Percentiles rank a stretch among this genome's conserved stretches.
phyloP scores from a whole-genome alignment of 352 stramenopile genomes.

The Phytophthora sojae region DNA sequence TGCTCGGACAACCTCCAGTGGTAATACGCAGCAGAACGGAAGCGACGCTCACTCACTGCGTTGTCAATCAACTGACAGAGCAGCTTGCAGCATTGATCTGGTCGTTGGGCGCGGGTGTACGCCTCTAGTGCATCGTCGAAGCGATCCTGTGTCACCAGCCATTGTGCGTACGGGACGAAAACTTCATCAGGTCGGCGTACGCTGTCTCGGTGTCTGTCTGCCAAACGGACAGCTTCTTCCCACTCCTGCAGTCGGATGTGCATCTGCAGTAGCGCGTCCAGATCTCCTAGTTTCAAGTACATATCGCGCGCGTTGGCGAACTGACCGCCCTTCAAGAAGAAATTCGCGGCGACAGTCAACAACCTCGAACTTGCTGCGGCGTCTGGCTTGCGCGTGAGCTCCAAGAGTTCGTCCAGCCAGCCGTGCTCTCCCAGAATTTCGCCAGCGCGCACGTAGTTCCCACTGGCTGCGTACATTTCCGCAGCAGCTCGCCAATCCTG shows the following conservation, averaged over 20 bases:
- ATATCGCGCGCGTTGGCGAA: slow-evolving; percentile 83
- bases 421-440: slow-evolving; percentile 89
- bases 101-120: slow-evolving; percentile 82
- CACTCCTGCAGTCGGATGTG: slow-evolving; percentile 93
- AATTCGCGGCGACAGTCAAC: slow-evolving; percentile 65
- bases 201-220: slow-evolving; percentile 81
- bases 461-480: slow-evolving; percentile 92
- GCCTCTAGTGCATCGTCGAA: slow-evolving; percentile 94
- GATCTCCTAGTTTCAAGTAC: slow-evolving; percentile 83
- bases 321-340: slow-evolving; percentile 77
- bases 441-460: slow-evolving; percentile 82
- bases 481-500: slow-evolving; percentile 92
- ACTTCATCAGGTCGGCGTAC: slow-evolving; percentile 89
- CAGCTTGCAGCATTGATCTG: slow-evolving; percentile 85
- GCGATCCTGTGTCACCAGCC: slow-evolving; percentile 91
- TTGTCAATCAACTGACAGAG: slow-evolving; percentile 92
- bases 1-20: slow-evolving; percentile 93
- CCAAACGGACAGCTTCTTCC: slow-evolving; percentile 92
- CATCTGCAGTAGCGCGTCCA: slow-evolving; percentile 89
- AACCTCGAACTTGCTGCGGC: slow-evolving; percentile 46
- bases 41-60: slow-evolving; percentile 87
- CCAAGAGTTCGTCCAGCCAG: slow-evolving; percentile 88
- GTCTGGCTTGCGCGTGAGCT: slow-evolving; percentile 75
- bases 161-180: slow-evolving; percentile 94
- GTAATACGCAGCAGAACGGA: slow-evolving; percentile 93